phyloP scores from a whole-genome alignment of 2,329 filamentous ascomycete genomes.

The Stenocarpella maydis region DNA sequence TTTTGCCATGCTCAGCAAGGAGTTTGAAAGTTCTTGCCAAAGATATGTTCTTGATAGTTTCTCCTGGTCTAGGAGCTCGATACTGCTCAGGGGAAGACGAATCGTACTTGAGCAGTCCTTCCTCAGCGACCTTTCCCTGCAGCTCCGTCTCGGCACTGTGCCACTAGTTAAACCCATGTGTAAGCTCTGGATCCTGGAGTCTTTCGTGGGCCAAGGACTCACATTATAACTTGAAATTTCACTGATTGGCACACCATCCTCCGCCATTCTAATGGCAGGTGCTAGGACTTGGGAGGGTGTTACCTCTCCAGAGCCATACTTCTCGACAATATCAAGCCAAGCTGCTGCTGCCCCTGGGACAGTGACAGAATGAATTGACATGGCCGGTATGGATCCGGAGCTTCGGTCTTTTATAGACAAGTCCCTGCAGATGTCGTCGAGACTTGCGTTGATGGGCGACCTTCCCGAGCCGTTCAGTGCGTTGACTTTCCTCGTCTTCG shows the following conservation, averaged over 20 bases:
- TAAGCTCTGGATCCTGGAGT: background rate
- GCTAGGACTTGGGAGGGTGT: background rate
- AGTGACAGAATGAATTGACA: conserved; percentile 80
- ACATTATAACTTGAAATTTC: conserved; percentile 76
- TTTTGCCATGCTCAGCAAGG: conserved; percentile 80
- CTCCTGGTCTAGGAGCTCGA: conserved; percentile 77
- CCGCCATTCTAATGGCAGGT: conserved; percentile 29
- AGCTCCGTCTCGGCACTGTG: conserved; percentile 38
- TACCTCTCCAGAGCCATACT: conserved; percentile 22
- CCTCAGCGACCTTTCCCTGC: conserved; percentile 34
- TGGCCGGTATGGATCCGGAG: conserved; percentile 70
- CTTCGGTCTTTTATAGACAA: conserved; percentile 69
- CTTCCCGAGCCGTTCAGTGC: conserved; percentile 93
- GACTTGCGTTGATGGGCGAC: conserved; percentile 71
- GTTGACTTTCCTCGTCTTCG: conserved; percentile 78
- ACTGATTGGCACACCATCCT: conserved; percentile 57
- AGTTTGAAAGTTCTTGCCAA: conserved; percentile 81
- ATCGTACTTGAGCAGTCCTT: conserved; percentile 83
- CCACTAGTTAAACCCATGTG: conserved; percentile 38
- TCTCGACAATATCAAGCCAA: conserved; percentile 31
- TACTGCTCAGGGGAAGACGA: conserved; percentile 69
- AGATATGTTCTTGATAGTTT: conserved; percentile 84
- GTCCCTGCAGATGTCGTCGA: conserved; percentile 74
- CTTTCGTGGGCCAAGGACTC: conserved; percentile 67
- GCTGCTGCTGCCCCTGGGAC: conserved; percentile 62